Conservation (phyloP, 441 rosid species). For the Brassica balearica region DNA sequence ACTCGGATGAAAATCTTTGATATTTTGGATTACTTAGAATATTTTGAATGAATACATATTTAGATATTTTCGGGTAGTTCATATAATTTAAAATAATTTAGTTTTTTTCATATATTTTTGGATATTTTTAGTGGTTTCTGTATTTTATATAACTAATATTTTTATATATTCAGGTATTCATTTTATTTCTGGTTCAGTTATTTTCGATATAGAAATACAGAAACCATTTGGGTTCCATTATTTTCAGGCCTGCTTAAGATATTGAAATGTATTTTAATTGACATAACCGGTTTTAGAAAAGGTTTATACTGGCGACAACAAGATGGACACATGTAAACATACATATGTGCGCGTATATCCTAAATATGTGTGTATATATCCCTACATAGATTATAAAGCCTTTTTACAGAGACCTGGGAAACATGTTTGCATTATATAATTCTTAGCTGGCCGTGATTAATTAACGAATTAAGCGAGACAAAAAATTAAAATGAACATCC, state of each 20-base stretch:
- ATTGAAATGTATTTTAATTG: neutral
- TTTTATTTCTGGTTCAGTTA: too few relatives aligned
- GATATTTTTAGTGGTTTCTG: too few relatives aligned
- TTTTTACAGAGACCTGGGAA: neutral
- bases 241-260: neutral
- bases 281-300: neutral
- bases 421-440: slow-evolving; percentile 3
- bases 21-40: too few relatives aligned
- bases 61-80: too few relatives aligned
- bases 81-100: too few relatives aligned
- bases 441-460: neutral
- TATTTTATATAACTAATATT: too few relatives aligned
- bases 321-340: neutral
- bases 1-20: too few relatives aligned
- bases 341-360: neutral
- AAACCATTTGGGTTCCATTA: too few relatives aligned
- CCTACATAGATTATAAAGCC: neutral
- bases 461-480: neutral
- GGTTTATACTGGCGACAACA: neutral
- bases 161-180: too few relatives aligned
- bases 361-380: neutral
- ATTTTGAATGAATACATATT: too few relatives aligned
- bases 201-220: too few relatives aligned
- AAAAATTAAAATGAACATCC: neutral
- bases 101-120: too few relatives aligned